phyloP scores from a whole-genome alignment of 2,329 filamentous ascomycete genomes.

The Fusarium robinianum region DNA sequence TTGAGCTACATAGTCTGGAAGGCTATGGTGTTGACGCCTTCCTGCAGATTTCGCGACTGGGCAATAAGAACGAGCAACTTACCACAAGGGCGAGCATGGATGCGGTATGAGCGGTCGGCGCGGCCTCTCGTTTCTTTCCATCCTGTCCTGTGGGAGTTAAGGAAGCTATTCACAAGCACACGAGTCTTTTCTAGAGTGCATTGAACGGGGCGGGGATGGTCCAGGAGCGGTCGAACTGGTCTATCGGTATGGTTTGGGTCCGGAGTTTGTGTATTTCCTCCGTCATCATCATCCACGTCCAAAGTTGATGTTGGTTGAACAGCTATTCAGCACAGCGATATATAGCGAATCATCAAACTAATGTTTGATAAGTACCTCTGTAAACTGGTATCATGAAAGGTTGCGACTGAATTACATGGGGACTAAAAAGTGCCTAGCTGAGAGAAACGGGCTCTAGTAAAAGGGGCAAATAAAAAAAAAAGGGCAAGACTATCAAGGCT shows the following conservation, averaged over 20 bases:
- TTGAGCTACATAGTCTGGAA: slow-evolving; percentile 90
- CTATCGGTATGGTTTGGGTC: too few species aligned
- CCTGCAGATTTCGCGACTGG: slow-evolving; percentile 91
- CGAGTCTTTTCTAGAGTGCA: not conserved
- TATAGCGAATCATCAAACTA: slow-evolving; percentile 26
- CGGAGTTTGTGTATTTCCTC: too few species aligned
- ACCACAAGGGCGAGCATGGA: slow-evolving; percentile 78
- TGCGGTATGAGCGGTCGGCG: slow-evolving; percentile 69
- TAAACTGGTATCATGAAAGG: slow-evolving; percentile 52
- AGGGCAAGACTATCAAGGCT: slow-evolving; percentile 45
- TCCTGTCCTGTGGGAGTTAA: slow-evolving; percentile 15
- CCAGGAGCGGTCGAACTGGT: too few species aligned
- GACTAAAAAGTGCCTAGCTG: slow-evolving; percentile 48
- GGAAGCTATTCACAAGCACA: not conserved
- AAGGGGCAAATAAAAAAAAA: slow-evolving; percentile 42
- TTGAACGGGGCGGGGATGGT: too few species aligned
- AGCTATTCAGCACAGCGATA: too few species aligned
- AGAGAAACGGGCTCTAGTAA: slow-evolving; percentile 41
- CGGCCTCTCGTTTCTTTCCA: too few species aligned
- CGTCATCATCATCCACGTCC: too few species aligned
- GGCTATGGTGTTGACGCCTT: slow-evolving; percentile 97
- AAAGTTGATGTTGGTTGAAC: too few species aligned
- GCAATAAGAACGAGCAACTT: slow-evolving; percentile 97
- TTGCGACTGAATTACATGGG: slow-evolving; percentile 53
- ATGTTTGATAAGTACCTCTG: slow-evolving; percentile 10